Base-by-base conservation (phyloP, 176 grass and related monocot species). In the Oryza coarctata region DNA sequence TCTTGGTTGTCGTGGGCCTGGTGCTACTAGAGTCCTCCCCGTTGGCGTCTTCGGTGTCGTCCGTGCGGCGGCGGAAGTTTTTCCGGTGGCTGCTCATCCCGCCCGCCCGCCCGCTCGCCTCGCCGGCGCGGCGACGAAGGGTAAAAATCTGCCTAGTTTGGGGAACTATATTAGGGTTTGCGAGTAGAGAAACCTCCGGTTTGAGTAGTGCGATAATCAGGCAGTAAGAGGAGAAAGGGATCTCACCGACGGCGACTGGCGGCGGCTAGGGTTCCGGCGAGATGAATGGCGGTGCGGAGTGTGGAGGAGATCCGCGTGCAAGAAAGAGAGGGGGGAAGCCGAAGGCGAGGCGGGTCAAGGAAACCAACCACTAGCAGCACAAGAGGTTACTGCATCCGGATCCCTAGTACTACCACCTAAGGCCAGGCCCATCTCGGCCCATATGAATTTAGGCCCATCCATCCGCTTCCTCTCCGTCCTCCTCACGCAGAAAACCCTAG, bases 11-110 rank as follows among this genome's bases (percentile, higher is more conserved):
- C 9, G 92, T 10, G 25, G 84, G 80, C 71, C 39, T 61, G 23
- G 84, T 11, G 12, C 32, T 38, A 1, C 73, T 65, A 1, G 66
- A 68, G n/a, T 87, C 89, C 7, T 94, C 92, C n/a, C 57, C 82
- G 57, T 91, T 77, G 72, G 47, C 74, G 0, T 88, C 86, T 10
- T 94, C 88, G 25, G 36, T 47, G 63, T 78, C 84, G 29, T 91
- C 92, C 15, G 82, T 40, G 55, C 92, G 92, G 70, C 92, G 92
- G 45, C 92, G 92, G 69, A 94, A 94, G 70, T 94, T 94, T 68
- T 87, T 94, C 29, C 89, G 80, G 65, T 62, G 62, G 82, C 91
- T 94, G 44, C 88, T 92, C 87, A 89, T 88, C 76, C 80, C 63
- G 43, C 39, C 80, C 52, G 43, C 39, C 80, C 52, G 43, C 39